These are phyloP conservation scores for Tolypocladium tropicale DNA, from an alignment of 2,329 filamentous ascomycete genomes.

Conservation along the genomic window DNA sequence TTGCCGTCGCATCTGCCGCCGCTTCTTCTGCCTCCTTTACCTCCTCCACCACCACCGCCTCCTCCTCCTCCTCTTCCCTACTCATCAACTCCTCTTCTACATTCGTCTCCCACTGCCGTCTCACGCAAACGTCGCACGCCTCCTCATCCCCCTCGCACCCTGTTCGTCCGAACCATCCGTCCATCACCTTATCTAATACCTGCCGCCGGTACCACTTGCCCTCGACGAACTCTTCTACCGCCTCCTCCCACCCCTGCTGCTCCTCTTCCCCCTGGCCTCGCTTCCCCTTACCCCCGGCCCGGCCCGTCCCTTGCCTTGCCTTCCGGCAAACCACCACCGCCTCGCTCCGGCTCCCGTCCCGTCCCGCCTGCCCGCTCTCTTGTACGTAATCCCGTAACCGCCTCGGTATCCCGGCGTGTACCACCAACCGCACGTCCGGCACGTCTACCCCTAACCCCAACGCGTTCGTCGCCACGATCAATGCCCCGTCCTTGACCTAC, in stretches of 20 bases:
- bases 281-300: neutral
- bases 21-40: no score
- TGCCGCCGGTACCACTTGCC: neutral
- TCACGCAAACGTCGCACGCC: slow-evolving; percentile 1
- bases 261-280: neutral
- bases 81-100: neutral
- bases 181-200: slow-evolving; percentile 2
- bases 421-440: slow-evolving; percentile 3
- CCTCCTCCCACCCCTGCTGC: neutral
- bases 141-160: slow-evolving; percentile 2
- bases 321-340: slow-evolving; percentile 1
- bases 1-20: no score
- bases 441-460: slow-evolving; percentile 2
- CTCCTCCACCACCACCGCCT: neutral
- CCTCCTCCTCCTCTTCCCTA: neutral
- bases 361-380: slow-evolving; percentile 5
- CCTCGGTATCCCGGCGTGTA: slow-evolving; percentile 4
- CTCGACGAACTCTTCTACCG: neutral
- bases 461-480: slow-evolving; percentile 2
- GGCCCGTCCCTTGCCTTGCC: neutral
- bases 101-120: no score
- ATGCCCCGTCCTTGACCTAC: neutral
- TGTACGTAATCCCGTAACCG: slow-evolving; percentile 3
- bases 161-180: neutral
- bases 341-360: slow-evolving; percentile 2